A percentile compares a stretch with the other conserved stretches of the same genome.
These are phyloP conservation scores for Globisporangium alternatum DNA, from an alignment of 352 stramenopile species.

Conservation along the genomic window DNA sequence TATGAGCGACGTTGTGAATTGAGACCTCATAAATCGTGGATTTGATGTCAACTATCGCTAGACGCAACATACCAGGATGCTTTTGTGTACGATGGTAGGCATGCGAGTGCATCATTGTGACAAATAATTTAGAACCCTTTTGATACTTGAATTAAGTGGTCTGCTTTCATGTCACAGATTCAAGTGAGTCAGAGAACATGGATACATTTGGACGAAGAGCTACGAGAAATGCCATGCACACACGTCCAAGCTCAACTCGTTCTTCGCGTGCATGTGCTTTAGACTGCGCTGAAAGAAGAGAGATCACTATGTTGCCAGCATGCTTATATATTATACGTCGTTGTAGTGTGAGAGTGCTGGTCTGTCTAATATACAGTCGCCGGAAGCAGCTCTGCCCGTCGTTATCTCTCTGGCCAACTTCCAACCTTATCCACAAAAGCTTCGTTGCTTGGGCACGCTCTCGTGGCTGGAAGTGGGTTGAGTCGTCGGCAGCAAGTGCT, in stretches of 20 bases:
- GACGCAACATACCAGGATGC: too few species aligned
- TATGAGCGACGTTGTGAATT: too few species aligned
- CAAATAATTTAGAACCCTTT: too few species aligned
- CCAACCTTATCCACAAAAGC: neutral
- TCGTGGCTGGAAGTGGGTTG: neutral
- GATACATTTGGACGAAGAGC: conserved; percentile 4
- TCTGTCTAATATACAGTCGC: neutral
- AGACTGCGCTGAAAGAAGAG: too few species aligned
- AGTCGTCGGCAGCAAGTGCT: conserved; percentile 1
- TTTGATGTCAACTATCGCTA: too few species aligned
- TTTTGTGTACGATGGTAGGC: too few species aligned
- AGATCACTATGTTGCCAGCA: neutral
- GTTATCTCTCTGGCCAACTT: neutral
- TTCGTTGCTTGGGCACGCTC: conserved; percentile 2
- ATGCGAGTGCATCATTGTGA: too few species aligned
- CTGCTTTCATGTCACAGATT: neutral
- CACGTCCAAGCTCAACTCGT: neutral
- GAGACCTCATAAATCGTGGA: too few species aligned
- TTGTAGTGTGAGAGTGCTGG: neutral
- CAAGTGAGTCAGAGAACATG: neutral
- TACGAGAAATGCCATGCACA: neutral
- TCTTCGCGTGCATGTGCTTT: neutral
- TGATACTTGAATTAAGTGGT: too few species aligned
- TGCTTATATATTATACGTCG: neutral
- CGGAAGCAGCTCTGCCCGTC: neutral